Evolutionary conservation across 2,329 filamentous ascomycete genomes (phyloP), one percentile per base, ranked within the genome.

Genomic region (Pseudopyricularia cyperi): DNA sequence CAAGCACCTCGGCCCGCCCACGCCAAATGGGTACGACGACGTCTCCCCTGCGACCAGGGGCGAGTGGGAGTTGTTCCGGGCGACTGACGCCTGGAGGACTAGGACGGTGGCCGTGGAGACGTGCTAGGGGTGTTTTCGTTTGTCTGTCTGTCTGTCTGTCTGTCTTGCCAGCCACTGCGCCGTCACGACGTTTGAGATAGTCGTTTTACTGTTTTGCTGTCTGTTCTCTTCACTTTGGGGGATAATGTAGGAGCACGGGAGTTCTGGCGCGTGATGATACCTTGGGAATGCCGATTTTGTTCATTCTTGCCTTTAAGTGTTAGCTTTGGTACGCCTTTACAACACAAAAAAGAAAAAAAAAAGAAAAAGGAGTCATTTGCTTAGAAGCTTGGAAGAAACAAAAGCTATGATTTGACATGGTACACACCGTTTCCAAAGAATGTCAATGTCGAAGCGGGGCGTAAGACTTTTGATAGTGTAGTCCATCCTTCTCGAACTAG

Each of bases 1-100:
- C 50, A 44, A 62, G 52, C 61, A 54, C 48, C 56, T 71, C 19
- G 77, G 75, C 0, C 74, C 78, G 1, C 62, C 68, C 64, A 82
- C 79, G 53, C 79, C 78, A 1, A 79, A 81, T 56, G 72, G 67
- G 7, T 79, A 76, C 56, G 78, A 80, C 19, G 80, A 83, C 59
- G 77, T 83, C 52, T 81, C 77, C 49, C 80, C 80, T 6, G 73
- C 77, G 24, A 83, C 80, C 8, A 70, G 75, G 39, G 76, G 76
- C 5, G 80, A 83, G 63, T 83, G 80, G 80, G 76, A 77, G 0
- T 78, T 79, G 59, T 62, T 83, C 57, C 67, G 70, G 39, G 73
- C 74, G 3, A 68, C 71, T 55, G 67, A 65, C 46, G 65, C 65
- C 15, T 70, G 68, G 57, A 57, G 77, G 66, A 37, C 49, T 5